Base-by-base conservation (phyloP, 345 rosid genomes). In the Gossypium herbaceum region DNA sequence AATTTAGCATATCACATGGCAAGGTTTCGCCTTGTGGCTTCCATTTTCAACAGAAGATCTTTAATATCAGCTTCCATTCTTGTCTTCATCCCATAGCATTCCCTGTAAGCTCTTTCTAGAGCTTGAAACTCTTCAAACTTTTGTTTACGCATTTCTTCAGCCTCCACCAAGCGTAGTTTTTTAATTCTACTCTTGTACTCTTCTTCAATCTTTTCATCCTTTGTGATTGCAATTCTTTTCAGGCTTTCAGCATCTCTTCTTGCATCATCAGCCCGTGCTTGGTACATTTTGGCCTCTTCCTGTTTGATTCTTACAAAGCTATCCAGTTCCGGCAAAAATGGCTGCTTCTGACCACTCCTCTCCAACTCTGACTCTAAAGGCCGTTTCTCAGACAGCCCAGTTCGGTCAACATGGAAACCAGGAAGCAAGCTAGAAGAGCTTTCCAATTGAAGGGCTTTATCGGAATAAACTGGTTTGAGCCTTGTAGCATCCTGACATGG, bases 281-380 rank as follows among this genome's bases (percentile, higher is more conserved):
- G 97, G 76, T 92, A 94, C 98, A 94, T 94, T 73, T 84, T 85
- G 9, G 95, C 97, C 81, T 94, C 98, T 52, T 92, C 98, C 81
- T 80, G 89, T 81, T 92, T 94, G 78, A 94, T 88, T 80, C 86
- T 87, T 77, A 91, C 86, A 15, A 94, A 86, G 86, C 97, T 91
- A 78, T 92, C 98, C 58, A 94, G 81, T 76, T 94, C 98, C 51
- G 92, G 98, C 22, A 92, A 90, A 75, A 86, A 76, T 19, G 92
- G 91, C 68, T 86, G 91, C 74, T 90, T 84, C 45, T 66, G 77
- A 47, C 82, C 73, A 73, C 73, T 83, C 71, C 85, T 88, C 66
- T 76, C 84, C 76, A 85, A 34, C 56, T 82, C 86, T 4, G 81
- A 56, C 56, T 87, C 93, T 25, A 84, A 29, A 29, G 84, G 80